Conservation (phyloP, 2,329 filamentous ascomycete species). For the Hawksworthiomyces lignivorus region DNA sequence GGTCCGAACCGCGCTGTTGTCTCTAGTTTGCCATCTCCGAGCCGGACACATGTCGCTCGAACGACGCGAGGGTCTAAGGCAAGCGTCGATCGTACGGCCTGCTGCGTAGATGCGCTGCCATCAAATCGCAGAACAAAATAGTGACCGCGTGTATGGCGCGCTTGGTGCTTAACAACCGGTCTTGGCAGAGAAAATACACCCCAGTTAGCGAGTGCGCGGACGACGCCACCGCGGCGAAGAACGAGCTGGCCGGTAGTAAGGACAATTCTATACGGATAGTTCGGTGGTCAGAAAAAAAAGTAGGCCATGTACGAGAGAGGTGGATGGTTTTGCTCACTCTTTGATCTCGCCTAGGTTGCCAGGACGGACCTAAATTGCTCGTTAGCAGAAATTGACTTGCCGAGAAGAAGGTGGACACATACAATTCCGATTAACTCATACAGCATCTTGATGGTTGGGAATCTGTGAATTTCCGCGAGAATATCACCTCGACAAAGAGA, state of each 20-base stretch:
- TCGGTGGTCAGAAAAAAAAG: not conserved
- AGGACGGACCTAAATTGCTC: conserved; percentile 66
- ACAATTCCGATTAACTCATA: conserved; percentile 98
- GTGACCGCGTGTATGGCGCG: conserved; percentile 76
- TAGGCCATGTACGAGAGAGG: not conserved
- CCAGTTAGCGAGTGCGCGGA: conserved; percentile 93
- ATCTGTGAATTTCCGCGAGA: too few relatives aligned
- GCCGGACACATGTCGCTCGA: conserved; percentile 75
- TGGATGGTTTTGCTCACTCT: conserved; percentile 57
- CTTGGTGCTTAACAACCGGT: conserved; percentile 71
- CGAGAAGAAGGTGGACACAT: conserved; percentile 27
- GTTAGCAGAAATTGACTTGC: not conserved
- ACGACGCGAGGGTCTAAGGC: conserved; percentile 86
- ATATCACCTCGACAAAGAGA: too few relatives aligned
- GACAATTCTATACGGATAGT: conserved; percentile 59
- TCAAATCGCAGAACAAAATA: conserved; percentile 99
- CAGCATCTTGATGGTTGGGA: conserved; percentile 69
- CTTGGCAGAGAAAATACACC: conserved; percentile 82
- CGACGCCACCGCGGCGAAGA: conserved; percentile 75
- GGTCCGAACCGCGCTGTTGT: conserved; percentile 43
- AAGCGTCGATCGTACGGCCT: conserved; percentile 66
- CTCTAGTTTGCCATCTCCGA: conserved; percentile 77
- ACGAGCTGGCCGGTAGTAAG: conserved; percentile 75
- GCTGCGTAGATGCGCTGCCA: conserved; percentile 62
- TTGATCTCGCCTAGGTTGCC: conserved; percentile 86